Evolutionary conservation across 805 yeast genomes (phyloP).

Genomic region (Metschnikowia drakensbergensis): DNA sequence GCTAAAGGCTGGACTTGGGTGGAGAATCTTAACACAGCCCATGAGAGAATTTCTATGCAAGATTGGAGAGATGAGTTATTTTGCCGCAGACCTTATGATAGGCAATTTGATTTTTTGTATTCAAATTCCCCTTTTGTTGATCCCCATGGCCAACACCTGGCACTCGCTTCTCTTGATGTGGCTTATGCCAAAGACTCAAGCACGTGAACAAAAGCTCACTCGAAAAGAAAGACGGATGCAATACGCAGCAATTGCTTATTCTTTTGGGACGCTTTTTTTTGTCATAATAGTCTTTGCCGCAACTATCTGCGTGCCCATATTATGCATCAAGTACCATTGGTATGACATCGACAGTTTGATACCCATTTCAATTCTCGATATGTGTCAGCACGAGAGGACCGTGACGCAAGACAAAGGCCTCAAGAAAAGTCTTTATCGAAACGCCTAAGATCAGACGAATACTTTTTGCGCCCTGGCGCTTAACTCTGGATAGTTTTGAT

Average conservation of each 20-base stretch:
- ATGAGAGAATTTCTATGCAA: constrained; percentile 61
- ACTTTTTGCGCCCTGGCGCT: not conserved
- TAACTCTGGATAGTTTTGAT: not conserved
- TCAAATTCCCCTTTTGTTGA: constrained; percentile 57
- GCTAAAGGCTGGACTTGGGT: constrained; percentile 59
- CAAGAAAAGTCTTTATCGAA: constrained; percentile 15
- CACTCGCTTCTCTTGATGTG: constrained; percentile 67
- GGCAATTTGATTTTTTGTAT: constrained; percentile 55
- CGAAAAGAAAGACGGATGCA: constrained; percentile 17
- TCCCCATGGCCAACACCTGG: constrained; percentile 63
- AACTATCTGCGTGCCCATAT: constrained; percentile 5
- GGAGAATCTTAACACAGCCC: constrained; percentile 60
- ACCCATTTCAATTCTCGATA: constrained; percentile 34
- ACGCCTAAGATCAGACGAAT: constrained; percentile 2
- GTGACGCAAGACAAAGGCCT: constrained; percentile 34
- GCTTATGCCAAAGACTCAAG: constrained; percentile 55
- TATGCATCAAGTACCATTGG: constrained; percentile 10
- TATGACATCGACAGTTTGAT: constrained; percentile 7
- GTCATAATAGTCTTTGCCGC: constrained; percentile 6
- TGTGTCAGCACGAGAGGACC: constrained; percentile 43
- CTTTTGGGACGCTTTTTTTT: constrained; percentile 3
- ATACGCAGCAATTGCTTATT: constrained; percentile 3
- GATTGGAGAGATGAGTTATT: constrained; percentile 60
- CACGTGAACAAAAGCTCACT: constrained; percentile 33
- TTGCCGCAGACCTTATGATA: constrained; percentile 59